phyloP scores from a whole-genome alignment of 2,329 filamentous ascomycete genomes.

The Mycocentrospora acerina region DNA sequence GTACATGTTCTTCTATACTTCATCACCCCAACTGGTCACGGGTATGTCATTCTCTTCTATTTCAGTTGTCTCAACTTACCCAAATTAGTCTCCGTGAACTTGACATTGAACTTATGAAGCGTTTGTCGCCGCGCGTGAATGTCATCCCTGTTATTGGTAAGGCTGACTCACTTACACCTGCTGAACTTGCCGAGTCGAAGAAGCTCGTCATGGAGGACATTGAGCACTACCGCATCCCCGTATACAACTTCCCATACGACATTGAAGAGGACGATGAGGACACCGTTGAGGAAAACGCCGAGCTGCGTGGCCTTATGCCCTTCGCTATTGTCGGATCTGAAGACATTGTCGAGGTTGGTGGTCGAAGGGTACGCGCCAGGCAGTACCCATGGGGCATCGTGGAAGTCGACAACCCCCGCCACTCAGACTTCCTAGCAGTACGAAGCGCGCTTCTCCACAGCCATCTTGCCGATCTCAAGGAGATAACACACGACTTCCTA shows the following conservation, averaged over 20 bases:
- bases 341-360: constrained; percentile 90
- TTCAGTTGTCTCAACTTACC: constrained; percentile 16
- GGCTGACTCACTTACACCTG: constrained; percentile 93
- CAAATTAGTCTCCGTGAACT: constrained; percentile 82
- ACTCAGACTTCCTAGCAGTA: constrained; percentile 97
- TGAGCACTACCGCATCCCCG: constrained; percentile 98
- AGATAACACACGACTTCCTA: constrained; percentile 99
- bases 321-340: constrained; percentile 99
- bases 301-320: constrained; percentile 95
- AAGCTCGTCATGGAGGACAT: constrained; percentile 99
- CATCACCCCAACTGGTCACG: constrained; percentile 96
- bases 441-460: constrained; percentile 95
- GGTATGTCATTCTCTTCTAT: constrained; percentile 55
- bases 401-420: constrained; percentile 97
- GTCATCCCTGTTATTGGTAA: constrained; percentile 99
- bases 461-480: constrained; percentile 96
- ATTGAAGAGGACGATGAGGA: constrained; percentile 99
- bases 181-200: constrained; percentile 97
- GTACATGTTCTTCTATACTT: constrained; percentile 98
- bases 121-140: constrained; percentile 95
- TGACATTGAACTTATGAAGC: constrained; percentile 99
- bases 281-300: constrained; percentile 98
- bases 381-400: constrained; percentile 99
- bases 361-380: constrained; percentile 86
- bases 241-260: constrained; percentile 99